Evolutionary conservation across 75 land plant species (phyloP).

Genomic region (Cryptomeria japonica): DNA sequence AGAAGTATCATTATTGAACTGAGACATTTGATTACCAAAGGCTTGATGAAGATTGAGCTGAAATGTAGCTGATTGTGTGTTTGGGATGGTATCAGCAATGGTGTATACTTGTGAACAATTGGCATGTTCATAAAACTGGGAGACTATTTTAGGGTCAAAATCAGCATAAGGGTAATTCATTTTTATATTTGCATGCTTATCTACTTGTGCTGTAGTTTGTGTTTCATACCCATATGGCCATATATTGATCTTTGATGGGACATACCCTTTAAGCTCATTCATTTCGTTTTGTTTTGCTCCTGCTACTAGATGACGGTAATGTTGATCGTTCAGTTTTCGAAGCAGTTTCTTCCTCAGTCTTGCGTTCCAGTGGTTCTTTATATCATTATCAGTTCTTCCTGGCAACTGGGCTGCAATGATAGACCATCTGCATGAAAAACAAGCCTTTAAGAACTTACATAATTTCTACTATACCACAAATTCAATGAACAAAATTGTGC

Average conservation of each 20-base stretch:
- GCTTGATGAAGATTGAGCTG: background rate
- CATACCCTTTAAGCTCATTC: background rate
- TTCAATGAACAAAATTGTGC: background rate
- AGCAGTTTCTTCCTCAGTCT: constrained; percentile 13
- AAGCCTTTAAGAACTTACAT: background rate
- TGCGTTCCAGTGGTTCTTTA: constrained; percentile 17
- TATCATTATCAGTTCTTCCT: constrained; percentile 21
- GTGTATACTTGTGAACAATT: background rate
- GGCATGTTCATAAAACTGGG: background rate
- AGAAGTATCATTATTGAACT: background rate
- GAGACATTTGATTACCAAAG: background rate
- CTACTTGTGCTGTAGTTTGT: background rate
- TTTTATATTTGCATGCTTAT: background rate
- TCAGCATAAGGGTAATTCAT: background rate
- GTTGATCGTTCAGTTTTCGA: background rate
- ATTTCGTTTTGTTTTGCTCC: background rate
- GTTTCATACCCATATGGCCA: background rate
- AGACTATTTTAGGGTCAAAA: background rate
- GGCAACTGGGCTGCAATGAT: constrained; percentile 14
- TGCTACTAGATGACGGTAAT: background rate
- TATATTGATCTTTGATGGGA: background rate
- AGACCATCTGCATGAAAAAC: constrained; percentile 12
- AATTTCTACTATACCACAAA: background rate
- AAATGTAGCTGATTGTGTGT: background rate
- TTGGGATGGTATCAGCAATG: background rate